Evolutionary conservation across 2,329 filamentous ascomycete genomes (phyloP), one percentile per base, ranked within the genome.

Genomic region (Aureobasidium sp.): DNA sequence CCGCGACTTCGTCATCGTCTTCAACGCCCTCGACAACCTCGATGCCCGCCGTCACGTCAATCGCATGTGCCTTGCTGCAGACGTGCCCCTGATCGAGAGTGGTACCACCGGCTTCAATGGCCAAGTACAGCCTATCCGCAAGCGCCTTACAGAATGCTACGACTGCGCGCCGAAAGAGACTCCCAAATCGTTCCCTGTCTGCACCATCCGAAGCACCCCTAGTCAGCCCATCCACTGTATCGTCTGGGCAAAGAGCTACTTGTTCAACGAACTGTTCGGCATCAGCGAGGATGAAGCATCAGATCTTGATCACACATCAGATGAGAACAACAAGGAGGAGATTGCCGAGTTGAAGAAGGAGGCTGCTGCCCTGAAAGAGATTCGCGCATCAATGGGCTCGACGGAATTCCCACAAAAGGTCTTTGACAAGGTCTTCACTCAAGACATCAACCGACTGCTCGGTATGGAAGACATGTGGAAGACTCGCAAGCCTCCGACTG

Each of bases 381-480:
- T 99, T 60, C 85, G 91, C 64, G 82, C 87, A 65, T 86, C 91
- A 0, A 88, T 96, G 72, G 92, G 90, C 36, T 92, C 87, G 0
- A 78, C 84, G 0, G 82, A 88, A 5, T 97, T 97, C 69, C 79
- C 88, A 1, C 81, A 86, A 66, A 83, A 89, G 70, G 84, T 99
- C 0, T 97, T 97, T 71, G 84, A 96, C 71, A 99, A 97, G 73
- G 92, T 97, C 3, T 99, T 94, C 75, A 84, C 86, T 65, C 81
- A 88, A 55, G 94, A 99, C 70, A 89, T 99, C 61, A 81, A 88
- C 66, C 85, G 94, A 17, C 74, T 99, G 62, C 83, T 87, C 44
- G 89, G 87, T 15, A 95, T 97, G 84, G 88, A 94, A 71, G 93
- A 95, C 66, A 96, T 97, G 91, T 99, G 94, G 94, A 95, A 92